Conservation (phyloP, 805 yeast species). For the Tetrapisispora pingtungensis region DNA sequence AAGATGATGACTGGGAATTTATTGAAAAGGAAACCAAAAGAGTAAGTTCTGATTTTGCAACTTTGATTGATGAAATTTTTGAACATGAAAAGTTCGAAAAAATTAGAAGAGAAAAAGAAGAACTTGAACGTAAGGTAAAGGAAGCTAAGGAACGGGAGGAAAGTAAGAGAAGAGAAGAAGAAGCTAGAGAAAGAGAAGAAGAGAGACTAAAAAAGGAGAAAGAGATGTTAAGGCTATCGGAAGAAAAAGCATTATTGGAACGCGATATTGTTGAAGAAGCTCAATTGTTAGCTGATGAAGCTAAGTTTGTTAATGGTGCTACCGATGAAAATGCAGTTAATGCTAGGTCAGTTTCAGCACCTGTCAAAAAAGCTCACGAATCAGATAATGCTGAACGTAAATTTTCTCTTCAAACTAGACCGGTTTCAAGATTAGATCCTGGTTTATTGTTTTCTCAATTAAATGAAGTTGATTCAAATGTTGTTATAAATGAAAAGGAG, state of each 20-base stretch:
- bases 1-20: constrained; percentile 54
- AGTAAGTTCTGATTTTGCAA: constrained; percentile 69
- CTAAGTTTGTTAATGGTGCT: constrained; percentile 4
- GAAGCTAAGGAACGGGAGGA: constrained; percentile 40
- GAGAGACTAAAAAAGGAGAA: constrained; percentile 6
- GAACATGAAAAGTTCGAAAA: constrained; percentile 60
- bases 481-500: constrained; percentile 16
- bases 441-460: constrained; percentile 27
- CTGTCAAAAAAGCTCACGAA: constrained; percentile 23
- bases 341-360: constrained; percentile 33
- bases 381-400: constrained; percentile 30
- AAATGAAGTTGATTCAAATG: constrained; percentile 15
- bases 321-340: constrained; percentile 4
- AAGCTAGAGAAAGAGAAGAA: constrained; percentile 12
- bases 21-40: constrained; percentile 65
- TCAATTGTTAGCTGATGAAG: constrained; percentile 13
- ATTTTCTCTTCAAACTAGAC: constrained; percentile 33
- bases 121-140: constrained; percentile 34
- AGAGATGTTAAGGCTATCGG: constrained; percentile 16
- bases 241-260: constrained; percentile 21
- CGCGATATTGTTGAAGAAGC: constrained; percentile 21
- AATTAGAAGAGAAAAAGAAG: constrained; percentile 40
- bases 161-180: constrained; percentile 28
- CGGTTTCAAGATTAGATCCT: constrained; percentile 36
- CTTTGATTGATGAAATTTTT: constrained; percentile 66